phyloP scores from a whole-genome alignment of 352 stramenopile genomes.

The Globisporangium irregulare region DNA sequence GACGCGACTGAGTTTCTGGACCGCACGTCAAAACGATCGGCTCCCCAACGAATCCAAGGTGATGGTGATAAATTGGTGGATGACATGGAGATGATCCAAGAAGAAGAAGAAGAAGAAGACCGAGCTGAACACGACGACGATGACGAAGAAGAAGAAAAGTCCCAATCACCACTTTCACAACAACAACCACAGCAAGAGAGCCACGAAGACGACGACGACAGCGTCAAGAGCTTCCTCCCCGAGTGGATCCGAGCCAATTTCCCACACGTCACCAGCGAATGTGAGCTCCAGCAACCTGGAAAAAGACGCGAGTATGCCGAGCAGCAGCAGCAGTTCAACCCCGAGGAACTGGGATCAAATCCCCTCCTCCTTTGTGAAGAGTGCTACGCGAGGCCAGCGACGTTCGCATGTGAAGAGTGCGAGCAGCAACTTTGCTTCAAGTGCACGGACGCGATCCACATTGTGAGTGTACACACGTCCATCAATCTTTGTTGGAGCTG shows the following conservation, averaged over 20 bases:
- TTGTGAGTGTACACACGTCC: conserved; percentile 32
- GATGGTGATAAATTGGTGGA: background rate
- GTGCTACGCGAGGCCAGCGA: conserved; percentile 27
- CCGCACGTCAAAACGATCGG: too few relatives aligned
- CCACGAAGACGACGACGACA: background rate
- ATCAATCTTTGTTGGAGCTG: too few relatives aligned
- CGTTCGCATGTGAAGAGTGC: conserved; percentile 50
- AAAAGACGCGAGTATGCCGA: background rate
- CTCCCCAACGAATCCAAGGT: background rate
- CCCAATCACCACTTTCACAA: background rate
- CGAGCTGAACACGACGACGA: background rate
- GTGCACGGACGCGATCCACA: conserved; percentile 75
- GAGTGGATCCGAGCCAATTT: conserved; percentile 43
- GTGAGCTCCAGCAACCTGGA: conserved; percentile 19
- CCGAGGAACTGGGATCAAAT: background rate
- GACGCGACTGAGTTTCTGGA: background rate
- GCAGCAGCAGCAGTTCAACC: background rate
- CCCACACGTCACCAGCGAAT: conserved; percentile 20
- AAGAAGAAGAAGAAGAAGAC: background rate
- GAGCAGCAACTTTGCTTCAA: conserved; percentile 44
- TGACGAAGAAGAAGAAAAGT: background rate
- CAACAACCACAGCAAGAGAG: background rate
- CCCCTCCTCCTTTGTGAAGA: conserved; percentile 42
- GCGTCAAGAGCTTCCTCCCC: conserved; percentile 19
- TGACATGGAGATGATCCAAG: background rate